phyloP scores from a whole-genome alignment of 768 basidiomycete species.

The Candolleomyces eurysporus region DNA sequence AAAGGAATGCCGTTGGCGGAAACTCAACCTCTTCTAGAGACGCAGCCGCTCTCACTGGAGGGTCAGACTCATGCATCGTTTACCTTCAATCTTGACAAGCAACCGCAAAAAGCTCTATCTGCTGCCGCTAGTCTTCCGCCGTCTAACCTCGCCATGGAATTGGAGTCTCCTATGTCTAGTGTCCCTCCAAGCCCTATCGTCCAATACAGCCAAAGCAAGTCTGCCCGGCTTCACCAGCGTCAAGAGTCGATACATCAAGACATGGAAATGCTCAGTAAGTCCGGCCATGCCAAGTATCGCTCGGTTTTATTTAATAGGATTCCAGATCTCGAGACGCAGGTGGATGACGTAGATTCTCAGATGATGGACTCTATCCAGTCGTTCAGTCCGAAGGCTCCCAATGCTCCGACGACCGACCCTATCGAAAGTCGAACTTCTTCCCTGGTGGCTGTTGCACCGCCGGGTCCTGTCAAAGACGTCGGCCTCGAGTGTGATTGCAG shows the following conservation, averaged over 20 bases:
- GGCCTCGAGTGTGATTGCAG: slow-evolving; percentile 71
- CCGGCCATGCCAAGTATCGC: not conserved
- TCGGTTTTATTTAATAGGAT: not conserved
- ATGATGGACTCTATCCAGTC: slow-evolving; percentile 38
- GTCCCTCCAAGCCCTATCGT: slow-evolving; percentile 16
- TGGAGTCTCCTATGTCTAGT: slow-evolving; percentile 27
- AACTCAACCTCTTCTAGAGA: slow-evolving; percentile 41
- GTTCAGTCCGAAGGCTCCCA: slow-evolving; percentile 20
- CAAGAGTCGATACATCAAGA: slow-evolving; percentile 24
- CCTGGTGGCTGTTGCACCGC: not conserved
- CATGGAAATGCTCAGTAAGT: slow-evolving; percentile 48
- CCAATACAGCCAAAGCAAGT: slow-evolving; percentile 29
- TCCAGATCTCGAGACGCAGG: slow-evolving; percentile 44
- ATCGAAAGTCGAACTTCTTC: not conserved
- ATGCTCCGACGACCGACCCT: not conserved
- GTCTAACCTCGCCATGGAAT: slow-evolving; percentile 11
- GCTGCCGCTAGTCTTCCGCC: slow-evolving; percentile 3
- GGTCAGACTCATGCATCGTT: slow-evolving; percentile 3
- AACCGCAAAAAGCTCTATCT: not conserved
- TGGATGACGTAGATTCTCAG: slow-evolving; percentile 6
- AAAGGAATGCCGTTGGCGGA: slow-evolving; percentile 33
- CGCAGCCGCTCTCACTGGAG: slow-evolving; percentile 13
- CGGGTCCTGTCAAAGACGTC: slow-evolving; percentile 23
- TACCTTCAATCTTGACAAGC: not conserved
- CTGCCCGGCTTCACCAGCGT: slow-evolving; percentile 18